A percentile compares a stretch with the other conserved stretches of the same genome.
Evolutionary conservation across 257 asterid genomes (phyloP).

Genomic region (Gardenia jasminoides): DNA sequence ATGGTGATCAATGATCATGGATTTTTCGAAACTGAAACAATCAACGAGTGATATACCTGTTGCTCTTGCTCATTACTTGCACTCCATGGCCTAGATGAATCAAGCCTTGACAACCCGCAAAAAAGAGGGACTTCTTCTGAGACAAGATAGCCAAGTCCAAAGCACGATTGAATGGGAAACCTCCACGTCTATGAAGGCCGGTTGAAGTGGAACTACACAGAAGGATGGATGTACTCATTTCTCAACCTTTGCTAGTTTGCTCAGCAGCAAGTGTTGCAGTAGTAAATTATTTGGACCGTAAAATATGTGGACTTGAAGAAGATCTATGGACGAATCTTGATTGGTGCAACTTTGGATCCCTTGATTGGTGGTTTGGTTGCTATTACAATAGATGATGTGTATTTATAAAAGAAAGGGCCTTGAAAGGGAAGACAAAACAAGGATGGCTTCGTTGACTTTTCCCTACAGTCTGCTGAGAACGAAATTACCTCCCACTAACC

Average conservation of each 20-base stretch:
- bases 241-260: too few relatives aligned
- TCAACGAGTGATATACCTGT: not conserved
- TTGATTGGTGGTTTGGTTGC: not conserved
- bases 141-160: conserved; percentile 7
- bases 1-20: not conserved
- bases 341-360: not conserved
- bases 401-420: not conserved
- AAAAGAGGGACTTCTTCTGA: conserved; percentile 1
- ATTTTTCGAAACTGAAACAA: not conserved
- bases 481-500: not conserved
- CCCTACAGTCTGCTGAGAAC: not conserved
- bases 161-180: not conserved
- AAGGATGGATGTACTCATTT: conserved; percentile 9
- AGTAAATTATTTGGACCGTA: not conserved
- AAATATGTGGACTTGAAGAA: not conserved
- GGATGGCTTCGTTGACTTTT: not conserved
- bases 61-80: not conserved
- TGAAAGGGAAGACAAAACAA: not conserved
- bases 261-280: too few relatives aligned
- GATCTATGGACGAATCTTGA: not conserved
- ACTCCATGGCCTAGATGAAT: conserved; percentile 9
- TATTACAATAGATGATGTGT: not conserved
- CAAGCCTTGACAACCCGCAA: conserved; percentile 14
- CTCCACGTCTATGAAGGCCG: not conserved
- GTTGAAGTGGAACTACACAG: conserved; percentile 3